Conservation (phyloP, 1,284 basidiomycete species). For the Mycosarcoma maydis region DNA sequence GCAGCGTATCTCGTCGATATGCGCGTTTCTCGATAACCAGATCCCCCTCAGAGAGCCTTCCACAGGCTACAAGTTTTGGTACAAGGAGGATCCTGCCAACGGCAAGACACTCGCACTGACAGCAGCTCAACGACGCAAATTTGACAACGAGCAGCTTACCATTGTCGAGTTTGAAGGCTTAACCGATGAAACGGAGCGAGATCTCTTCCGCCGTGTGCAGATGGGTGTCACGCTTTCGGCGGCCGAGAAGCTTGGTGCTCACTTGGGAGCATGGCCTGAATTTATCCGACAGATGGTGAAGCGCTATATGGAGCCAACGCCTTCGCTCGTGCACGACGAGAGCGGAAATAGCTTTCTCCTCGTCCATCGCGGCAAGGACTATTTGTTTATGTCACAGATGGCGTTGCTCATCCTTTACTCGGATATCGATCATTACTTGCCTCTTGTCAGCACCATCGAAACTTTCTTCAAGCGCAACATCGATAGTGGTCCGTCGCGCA, state of each 20-base stretch:
- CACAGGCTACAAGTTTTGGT: conserved; percentile 35
- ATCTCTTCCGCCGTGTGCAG: conserved; percentile 57
- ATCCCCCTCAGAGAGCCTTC: conserved; percentile 41
- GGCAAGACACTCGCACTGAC: conserved; percentile 30
- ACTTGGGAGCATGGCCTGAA: conserved; percentile 43
- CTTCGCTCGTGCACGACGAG: conserved; percentile 32
- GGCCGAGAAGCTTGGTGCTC: conserved; percentile 54
- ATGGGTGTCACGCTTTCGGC: conserved; percentile 53
- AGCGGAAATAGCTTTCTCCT: conserved; percentile 24
- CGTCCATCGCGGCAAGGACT: conserved; percentile 43
- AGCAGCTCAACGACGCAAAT: conserved; percentile 34
- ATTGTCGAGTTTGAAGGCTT: conserved; percentile 45
- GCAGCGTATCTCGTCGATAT: conserved; percentile 52
- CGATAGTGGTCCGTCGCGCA: conserved; percentile 3
- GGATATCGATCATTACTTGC: conserved; percentile 9
- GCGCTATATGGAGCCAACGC: conserved; percentile 38
- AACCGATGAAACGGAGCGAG: conserved; percentile 43
- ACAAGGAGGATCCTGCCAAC: conserved; percentile 23
- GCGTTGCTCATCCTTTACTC: conserved; percentile 31
- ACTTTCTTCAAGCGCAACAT: conserved; percentile 32
- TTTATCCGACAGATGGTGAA: conserved; percentile 51
- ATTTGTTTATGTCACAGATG: conserved; percentile 48
- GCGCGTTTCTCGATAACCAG: conserved; percentile 41
- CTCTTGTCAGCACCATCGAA: conserved; percentile 26
- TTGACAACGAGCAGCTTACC: conserved; percentile 50